Percentiles rank a stretch among this genome's conserved stretches.
phyloP scores from a whole-genome alignment of 78 protist genomes.

The Dictyostelium citrinum region DNA sequence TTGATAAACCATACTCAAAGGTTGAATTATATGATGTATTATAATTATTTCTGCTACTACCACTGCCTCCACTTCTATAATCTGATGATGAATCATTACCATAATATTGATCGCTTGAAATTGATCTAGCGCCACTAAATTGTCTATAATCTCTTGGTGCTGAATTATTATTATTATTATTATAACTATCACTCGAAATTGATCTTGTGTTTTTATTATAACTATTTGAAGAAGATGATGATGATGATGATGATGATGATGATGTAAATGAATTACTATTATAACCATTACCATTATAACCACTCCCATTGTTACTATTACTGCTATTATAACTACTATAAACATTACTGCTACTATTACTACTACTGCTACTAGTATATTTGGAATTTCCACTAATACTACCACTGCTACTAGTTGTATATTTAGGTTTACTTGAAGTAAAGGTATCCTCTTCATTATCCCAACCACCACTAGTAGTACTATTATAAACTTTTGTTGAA shows the following conservation, averaged over 20 bases:
- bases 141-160: neutral
- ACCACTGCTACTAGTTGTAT: neutral
- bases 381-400: neutral
- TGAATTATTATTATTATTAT: neutral
- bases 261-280: no score
- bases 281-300: neutral
- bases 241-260: neutral
- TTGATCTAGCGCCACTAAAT: slow-evolving; percentile 62
- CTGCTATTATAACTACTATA: neutral
- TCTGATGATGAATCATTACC: slow-evolving; percentile 16
- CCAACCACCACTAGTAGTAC: neutral
- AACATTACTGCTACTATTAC: neutral
- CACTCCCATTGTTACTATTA: neutral
- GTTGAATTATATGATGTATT: neutral
- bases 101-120: slow-evolving; percentile 48
- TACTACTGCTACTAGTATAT: neutral
- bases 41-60: neutral
- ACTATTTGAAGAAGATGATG: neutral
- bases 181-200: slow-evolving; percentile 6
- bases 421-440: neutral
- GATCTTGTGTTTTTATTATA: neutral
- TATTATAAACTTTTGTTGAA: neutral
- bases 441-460: neutral
- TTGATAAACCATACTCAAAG: slow-evolving; percentile 66
- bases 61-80: slow-evolving; percentile 14